Conservation (phyloP, 768 basidiomycete genomes). For the Phylloporus sp. region DNA sequence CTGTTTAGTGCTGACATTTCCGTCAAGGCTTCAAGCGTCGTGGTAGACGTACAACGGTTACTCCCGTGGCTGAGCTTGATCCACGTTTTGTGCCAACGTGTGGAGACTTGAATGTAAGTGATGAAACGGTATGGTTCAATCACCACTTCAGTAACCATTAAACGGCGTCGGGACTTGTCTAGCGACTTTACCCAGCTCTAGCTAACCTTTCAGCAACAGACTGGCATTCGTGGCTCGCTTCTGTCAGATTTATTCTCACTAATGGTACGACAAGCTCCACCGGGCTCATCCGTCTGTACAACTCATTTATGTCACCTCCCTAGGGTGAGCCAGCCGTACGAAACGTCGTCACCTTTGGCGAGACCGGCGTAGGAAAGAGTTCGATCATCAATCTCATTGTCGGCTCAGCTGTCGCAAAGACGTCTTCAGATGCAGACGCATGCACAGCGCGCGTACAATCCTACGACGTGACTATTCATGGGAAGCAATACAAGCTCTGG, state of each 20-base stretch:
- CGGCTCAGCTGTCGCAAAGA: slow-evolving; percentile 26
- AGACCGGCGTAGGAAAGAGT: slow-evolving; percentile 42
- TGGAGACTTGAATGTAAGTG: neutral
- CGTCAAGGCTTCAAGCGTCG: neutral
- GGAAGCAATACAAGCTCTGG: slow-evolving; percentile 23
- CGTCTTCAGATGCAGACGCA: slow-evolving; percentile 32
- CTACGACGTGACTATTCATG: slow-evolving; percentile 25
- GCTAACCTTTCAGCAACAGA: neutral
- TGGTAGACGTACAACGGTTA: neutral
- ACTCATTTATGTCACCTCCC: slow-evolving; percentile 1
- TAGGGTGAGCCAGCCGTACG: slow-evolving; percentile 5
- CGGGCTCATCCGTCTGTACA: neutral
- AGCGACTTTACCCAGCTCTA: neutral
- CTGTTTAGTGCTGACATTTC: neutral
- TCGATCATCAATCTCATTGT: slow-evolving; percentile 40
- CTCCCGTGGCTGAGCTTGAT: neutral
- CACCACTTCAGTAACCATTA: no score
- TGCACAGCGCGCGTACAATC: slow-evolving; percentile 32
- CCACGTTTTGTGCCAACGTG: slow-evolving; percentile 11
- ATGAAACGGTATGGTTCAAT: neutral
- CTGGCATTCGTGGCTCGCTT: no score
- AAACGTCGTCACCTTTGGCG: slow-evolving; percentile 45
- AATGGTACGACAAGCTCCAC: slow-evolving; percentile 15
- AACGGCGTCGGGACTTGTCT: neutral
- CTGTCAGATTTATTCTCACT: neutral